A percentile compares a stretch with the other conserved stretches of the same genome.
Evolutionary conservation across 2,329 filamentous ascomycete species (phyloP).

Genomic region (Helotiales sp.): DNA sequence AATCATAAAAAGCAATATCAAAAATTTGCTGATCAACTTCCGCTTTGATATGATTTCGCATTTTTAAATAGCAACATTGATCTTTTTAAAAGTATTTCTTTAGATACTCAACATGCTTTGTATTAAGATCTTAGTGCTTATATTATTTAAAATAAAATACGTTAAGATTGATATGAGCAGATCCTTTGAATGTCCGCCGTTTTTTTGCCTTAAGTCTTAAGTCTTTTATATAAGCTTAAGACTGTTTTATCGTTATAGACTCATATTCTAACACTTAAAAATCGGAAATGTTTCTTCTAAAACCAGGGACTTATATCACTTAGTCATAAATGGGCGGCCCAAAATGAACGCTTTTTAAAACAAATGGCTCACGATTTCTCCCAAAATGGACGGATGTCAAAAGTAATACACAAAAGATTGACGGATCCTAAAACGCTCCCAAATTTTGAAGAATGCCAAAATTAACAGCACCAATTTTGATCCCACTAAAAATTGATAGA

Average conservation of each 20-base stretch:
- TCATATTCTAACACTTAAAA: background rate
- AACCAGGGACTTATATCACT: too few relatives aligned
- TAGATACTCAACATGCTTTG: slow-evolving; percentile 20
- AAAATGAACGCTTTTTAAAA: too few relatives aligned
- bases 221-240: background rate
- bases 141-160: slow-evolving; percentile 18
- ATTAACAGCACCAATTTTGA: background rate
- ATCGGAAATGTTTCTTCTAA: background rate
- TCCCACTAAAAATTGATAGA: background rate
- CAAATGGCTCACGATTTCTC: too few relatives aligned
- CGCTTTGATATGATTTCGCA: too few relatives aligned
- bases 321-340: too few relatives aligned
- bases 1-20: slow-evolving; percentile 25
- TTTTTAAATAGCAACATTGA: slow-evolving; percentile 25
- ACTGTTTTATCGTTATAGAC: background rate
- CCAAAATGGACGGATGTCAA: too few relatives aligned
- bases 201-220: slow-evolving; percentile 13
- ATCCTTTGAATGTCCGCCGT: slow-evolving; percentile 15
- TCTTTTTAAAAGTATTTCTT: slow-evolving; percentile 23
- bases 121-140: slow-evolving; percentile 18
- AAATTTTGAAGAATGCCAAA: too few relatives aligned
- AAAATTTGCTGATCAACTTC: slow-evolving; percentile 40
- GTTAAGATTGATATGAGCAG: slow-evolving; percentile 15
- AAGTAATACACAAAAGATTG: too few relatives aligned
- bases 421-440: too few relatives aligned